Conservation (phyloP, 257 asterid species). For the Cruciata laevipes region DNA sequence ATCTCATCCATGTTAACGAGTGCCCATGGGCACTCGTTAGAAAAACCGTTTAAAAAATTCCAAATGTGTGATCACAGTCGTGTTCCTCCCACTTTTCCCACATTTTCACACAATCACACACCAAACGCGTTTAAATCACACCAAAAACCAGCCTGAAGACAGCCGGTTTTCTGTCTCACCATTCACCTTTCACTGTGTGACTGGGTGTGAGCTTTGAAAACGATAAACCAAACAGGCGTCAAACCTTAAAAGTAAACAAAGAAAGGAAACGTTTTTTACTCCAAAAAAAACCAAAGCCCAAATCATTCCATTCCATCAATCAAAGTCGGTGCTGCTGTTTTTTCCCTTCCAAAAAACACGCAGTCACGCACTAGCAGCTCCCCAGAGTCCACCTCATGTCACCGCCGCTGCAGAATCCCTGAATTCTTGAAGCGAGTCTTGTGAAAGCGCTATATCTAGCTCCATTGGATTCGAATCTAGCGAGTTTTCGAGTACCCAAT, state of each 20-base stretch:
- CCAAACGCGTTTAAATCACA: slow-evolving; percentile 28
- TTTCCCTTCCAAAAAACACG: background rate
- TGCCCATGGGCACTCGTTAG: too few species aligned
- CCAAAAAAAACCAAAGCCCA: background rate
- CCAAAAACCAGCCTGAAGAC: slow-evolving; percentile 34
- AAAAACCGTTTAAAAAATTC: too few species aligned
- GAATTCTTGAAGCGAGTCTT: background rate
- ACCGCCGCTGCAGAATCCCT: slow-evolving; percentile 1
- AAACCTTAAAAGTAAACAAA: background rate
- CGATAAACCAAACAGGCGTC: background rate
- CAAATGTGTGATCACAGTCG: background rate
- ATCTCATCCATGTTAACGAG: too few species aligned
- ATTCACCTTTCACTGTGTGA: slow-evolving; percentile 3
- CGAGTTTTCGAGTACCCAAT: slow-evolving; percentile 12
- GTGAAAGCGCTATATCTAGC: background rate
- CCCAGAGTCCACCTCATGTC: slow-evolving; percentile 2
- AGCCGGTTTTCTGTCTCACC: slow-evolving; percentile 13
- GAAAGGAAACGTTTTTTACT: background rate
- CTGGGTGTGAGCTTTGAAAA: slow-evolving; percentile 5
- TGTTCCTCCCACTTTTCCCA: background rate
- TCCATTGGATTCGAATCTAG: background rate
- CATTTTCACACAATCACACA: background rate
- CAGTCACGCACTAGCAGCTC: slow-evolving; percentile 7
- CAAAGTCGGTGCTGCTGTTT: slow-evolving; percentile 22
- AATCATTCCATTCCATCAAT: background rate